Evolutionary conservation across 1,284 basidiomycete genomes (phyloP), one percentile per base, ranked within the genome.

Genomic region (Papiliotrema fonsecae): DNA sequence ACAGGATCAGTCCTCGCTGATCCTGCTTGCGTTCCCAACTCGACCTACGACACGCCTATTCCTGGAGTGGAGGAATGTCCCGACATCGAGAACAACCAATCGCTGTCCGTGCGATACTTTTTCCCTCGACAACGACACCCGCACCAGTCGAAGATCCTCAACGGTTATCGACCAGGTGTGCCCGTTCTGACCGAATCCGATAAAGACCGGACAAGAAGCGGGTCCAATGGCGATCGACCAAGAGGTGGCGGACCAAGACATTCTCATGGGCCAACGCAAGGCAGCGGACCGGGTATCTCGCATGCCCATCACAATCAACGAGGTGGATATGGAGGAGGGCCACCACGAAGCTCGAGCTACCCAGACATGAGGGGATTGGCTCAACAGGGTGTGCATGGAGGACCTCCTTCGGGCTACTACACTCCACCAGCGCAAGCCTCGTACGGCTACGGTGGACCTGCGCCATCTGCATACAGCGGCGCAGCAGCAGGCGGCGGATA

Each of bases 11-110:
- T 91, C 38, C 76, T 88, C 22, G 82, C 87, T 7, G 92, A 96
- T 70, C 86, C 91, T 3, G 82, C 84, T 45, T 96, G 87, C 64
- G 82, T 98, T 6, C 96, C 96, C 3, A 88, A 89, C 38, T 87
- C 92, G 14, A 93, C 88, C 0, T 93, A 88, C 70, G 83, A 86
- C 62, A 84, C 83, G 27, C 93, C 92, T 1, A 72, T 90, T 21
- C 60, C 69, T 1, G 55, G 55, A 2, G 70, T 76, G 9, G 52
- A 59, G 2, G 67, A 65, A 42, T 73, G 75, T 42, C 80, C 81
- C 2, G 91, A 98, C 73, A 86, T 99, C 54, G 79, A 80, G 58
- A 84, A 87, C 65, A 92, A 98, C 71, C 80, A 82, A 32, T 88
- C 92, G 10, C 77, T 98, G 10, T 92, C 89, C 0, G 91, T 85